These are phyloP conservation scores for Colletotrichum acutatum DNA, from an alignment of 2,329 filamentous ascomycete species.

Conservation along the genomic window DNA sequence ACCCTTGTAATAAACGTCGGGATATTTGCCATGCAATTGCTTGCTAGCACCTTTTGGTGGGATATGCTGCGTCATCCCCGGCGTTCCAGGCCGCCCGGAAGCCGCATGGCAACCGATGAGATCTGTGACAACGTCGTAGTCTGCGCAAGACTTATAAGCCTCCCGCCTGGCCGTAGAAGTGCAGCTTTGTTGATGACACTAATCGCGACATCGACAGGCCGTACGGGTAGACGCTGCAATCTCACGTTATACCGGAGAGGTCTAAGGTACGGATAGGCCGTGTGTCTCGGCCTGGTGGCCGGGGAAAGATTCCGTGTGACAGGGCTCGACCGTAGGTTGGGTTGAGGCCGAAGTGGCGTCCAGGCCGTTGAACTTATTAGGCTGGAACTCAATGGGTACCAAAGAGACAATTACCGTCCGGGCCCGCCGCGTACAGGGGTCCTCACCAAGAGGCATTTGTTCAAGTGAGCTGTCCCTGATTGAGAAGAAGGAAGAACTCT, in stretches of 20 bases:
- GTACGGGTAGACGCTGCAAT: neutral
- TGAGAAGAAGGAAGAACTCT: constrained; percentile 20
- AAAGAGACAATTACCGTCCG: constrained; percentile 6
- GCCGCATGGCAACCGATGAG: neutral
- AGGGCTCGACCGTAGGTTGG: constrained; percentile 20
- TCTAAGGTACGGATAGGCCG: neutral
- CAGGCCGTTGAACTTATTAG: constrained; percentile 22
- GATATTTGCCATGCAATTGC: constrained; percentile 26
- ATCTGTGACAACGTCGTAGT: neutral
- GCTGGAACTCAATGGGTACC: constrained; percentile 28
- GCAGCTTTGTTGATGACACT: neutral
- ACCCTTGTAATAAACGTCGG: constrained; percentile 31
- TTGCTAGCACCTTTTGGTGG: constrained; percentile 1
- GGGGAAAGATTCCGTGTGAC: constrained; percentile 25
- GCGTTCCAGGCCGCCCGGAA: constrained; percentile 1
- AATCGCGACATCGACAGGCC: neutral
- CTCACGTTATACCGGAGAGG: neutral
- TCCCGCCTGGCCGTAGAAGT: neutral
- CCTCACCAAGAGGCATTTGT: constrained; percentile 25
- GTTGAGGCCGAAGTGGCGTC: constrained; percentile 22
- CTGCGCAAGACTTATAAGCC: neutral
- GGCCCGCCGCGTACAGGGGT: constrained; percentile 31
- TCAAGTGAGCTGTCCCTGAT: constrained; percentile 16
- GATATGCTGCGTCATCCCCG: neutral
- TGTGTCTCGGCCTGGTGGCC: constrained; percentile 2